These are phyloP conservation scores for Chlorella vulgaris DNA, from an alignment of 139 green algal genomes.

Conservation along the genomic window DNA sequence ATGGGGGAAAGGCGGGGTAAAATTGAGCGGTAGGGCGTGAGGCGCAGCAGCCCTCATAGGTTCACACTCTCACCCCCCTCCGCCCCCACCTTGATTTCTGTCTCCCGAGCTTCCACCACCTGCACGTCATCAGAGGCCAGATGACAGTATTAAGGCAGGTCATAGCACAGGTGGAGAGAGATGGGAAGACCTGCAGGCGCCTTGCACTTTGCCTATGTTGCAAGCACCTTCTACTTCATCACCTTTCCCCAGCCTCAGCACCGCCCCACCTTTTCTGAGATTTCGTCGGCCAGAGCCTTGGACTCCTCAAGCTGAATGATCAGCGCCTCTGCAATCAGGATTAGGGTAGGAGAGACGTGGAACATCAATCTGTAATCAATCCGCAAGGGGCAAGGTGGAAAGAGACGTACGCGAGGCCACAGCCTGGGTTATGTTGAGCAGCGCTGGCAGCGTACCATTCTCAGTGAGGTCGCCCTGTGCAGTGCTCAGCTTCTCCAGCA, in stretches of 20 bases:
- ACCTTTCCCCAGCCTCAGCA: not conserved
- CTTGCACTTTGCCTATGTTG: too few relatives aligned
- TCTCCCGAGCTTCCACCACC: not conserved
- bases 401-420: too few relatives aligned
- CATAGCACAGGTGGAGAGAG: not conserved
- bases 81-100: not conserved
- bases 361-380: too few relatives aligned
- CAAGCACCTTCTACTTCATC: not conserved
- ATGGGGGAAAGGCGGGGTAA: not conserved
- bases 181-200: not conserved
- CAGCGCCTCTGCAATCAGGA: conserved; percentile 71
- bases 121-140: not conserved
- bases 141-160: too few relatives aligned
- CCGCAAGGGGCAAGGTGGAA: too few relatives aligned
- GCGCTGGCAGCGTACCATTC: conserved; percentile 50
- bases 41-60: too few relatives aligned
- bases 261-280: conserved; percentile 67
- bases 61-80: too few relatives aligned
- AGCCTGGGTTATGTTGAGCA: too few relatives aligned
- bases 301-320: conserved; percentile 88
- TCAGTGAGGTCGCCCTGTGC: conserved; percentile 92
- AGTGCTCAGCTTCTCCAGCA: conserved; percentile 82
- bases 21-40: not conserved
- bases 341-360: too few relatives aligned
- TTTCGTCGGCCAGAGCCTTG: conserved; percentile 85